phyloP scores from a whole-genome alignment of 2,329 filamentous ascomycete species.

The Trichothecium roseum region DNA sequence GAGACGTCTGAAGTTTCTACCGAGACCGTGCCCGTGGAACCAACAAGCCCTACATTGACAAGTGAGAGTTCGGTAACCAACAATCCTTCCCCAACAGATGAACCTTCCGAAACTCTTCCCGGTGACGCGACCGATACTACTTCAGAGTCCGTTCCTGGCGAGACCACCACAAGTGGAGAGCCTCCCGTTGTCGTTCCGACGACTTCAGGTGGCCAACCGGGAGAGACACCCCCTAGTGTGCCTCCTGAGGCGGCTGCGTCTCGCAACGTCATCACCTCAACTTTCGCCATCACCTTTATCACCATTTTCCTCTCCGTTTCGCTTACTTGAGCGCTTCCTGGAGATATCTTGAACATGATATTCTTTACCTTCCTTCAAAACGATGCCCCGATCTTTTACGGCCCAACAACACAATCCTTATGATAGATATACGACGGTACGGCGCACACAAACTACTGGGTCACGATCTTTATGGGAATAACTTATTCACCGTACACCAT shows the following conservation, averaged over 20 bases:
- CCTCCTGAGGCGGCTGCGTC: slow-evolving; percentile 2
- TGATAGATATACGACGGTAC: not conserved
- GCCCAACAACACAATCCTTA: not conserved
- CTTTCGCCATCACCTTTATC: slow-evolving; percentile 2
- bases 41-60: no score
- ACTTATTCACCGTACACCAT: no score
- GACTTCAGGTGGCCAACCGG: not conserved
- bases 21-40: no score
- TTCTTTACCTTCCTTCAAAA: not conserved
- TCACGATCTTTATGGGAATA: no score
- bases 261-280: not conserved
- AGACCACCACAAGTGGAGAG: not conserved
- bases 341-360: not conserved
- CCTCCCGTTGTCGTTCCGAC: not conserved
- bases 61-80: no score
- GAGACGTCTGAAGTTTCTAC: no score
- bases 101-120: slow-evolving; percentile 1
- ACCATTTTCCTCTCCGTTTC: slow-evolving; percentile 2
- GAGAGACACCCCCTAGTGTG: not conserved
- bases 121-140: not conserved
- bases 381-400: not conserved
- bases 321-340: slow-evolving; percentile 1
- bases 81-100: not conserved
- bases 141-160: not conserved
- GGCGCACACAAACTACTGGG: no score